Evolutionary conservation across 331 rosid species (phyloP), one percentile per base, ranked within the genome.

Genomic region (Spiraea crenata): DNA sequence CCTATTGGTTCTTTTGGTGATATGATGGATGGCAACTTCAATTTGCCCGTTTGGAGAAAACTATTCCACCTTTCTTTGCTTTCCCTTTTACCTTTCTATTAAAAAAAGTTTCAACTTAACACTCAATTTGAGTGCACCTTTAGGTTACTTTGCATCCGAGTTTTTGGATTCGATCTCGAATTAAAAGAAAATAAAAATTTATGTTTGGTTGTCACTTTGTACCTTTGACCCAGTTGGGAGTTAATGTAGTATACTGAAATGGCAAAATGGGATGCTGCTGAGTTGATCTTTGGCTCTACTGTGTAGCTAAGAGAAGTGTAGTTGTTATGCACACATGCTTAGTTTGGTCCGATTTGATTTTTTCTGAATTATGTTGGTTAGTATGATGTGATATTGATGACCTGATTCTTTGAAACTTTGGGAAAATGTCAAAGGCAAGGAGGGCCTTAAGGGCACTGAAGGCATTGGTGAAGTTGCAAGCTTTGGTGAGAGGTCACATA

Each of bases 381-480:
- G 56, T 34, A 5, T 35, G 65, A 37, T 39, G 46, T 8, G 6
- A 34, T 10, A 7, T 5, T 12, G 48, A 71, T 47, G 46, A 9
- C 5, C 6, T 57, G 41, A 12, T 39, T 31, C 39, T 7, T n/a
- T 15, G 84, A 47, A 78, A 39, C 62, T 77, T 68, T 81, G 60
- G 40, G 34, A 16, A 2, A 55, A 10, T 14, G 41, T 70, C 12
- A 34, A 79, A 93, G 99, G 97, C 97, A 72, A 95, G 90, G 85
- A 89, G 99, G 74, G 99, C 99, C 9, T 65, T 95, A 50, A 88
- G 89, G 79, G 97, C 99, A 70, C 95, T 95, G 8, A 95, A 89
- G 73, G 86, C 97, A 69, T 72, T 95, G 70, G 99, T 95, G 83
- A 95, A 89, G 78, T 87, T 95, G 77, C 97, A 95, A 77, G 92